A percentile compares a stretch with the other conserved stretches of the same genome.
phyloP scores from a whole-genome alignment of 257 asterid species.

The Coffea canephora region DNA sequence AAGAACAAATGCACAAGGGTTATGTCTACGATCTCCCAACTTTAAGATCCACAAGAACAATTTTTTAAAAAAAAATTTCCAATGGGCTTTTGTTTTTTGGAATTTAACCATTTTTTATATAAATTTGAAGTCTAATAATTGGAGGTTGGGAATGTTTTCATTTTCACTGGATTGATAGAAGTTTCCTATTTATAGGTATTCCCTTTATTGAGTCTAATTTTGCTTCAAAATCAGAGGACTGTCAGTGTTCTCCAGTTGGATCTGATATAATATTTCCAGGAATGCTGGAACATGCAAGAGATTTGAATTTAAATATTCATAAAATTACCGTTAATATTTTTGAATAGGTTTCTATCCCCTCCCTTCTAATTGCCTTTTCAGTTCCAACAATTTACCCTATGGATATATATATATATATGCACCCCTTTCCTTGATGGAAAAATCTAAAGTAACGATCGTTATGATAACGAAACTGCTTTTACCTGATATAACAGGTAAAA shows the following conservation, averaged over 20 bases:
- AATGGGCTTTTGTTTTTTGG: no score
- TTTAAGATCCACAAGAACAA: not conserved
- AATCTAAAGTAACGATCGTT: no score
- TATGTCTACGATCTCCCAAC: slow-evolving; percentile 1
- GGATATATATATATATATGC: slow-evolving; percentile 48
- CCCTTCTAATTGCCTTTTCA: slow-evolving; percentile 24
- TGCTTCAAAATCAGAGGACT: slow-evolving; percentile 39
- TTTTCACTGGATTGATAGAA: slow-evolving; percentile 5
- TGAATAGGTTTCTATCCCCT: slow-evolving; percentile 2
- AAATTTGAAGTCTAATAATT: no score
- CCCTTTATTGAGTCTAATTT: slow-evolving; percentile 62
- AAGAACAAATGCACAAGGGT: slow-evolving; percentile 63
- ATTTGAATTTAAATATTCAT: slow-evolving; percentile 46
- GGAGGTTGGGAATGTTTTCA: not conserved
- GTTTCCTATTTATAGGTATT: slow-evolving; percentile 41
- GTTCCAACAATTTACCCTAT: slow-evolving; percentile 76
- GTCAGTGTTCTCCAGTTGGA: slow-evolving; percentile 69
- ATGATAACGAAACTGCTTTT: no score
- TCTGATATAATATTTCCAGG: slow-evolving; percentile 71
- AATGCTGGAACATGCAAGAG: slow-evolving; percentile 77
- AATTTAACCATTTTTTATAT: no score
- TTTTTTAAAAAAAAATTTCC: no score
- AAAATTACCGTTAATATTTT: not conserved
- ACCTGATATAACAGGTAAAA: no score
- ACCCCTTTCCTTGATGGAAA: slow-evolving; percentile 41